phyloP scores from a whole-genome alignment of 441 rosid species.

The Omphalea diandra region DNA sequence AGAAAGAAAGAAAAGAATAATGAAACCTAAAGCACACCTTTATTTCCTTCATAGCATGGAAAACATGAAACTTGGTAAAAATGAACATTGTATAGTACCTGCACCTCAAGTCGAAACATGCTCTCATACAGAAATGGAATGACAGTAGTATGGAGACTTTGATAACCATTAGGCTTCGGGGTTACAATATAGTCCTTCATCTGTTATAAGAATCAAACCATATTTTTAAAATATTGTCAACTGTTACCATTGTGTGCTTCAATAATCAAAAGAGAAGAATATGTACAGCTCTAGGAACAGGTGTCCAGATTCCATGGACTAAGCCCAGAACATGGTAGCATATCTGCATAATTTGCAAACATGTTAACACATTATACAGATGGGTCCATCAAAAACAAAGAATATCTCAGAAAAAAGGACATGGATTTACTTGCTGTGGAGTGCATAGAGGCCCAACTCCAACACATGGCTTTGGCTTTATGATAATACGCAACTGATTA shows the following conservation, averaged over 20 bases:
- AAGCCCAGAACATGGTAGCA: conserved; percentile 78
- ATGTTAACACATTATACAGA: conserved; percentile 26
- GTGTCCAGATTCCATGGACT: too few relatives aligned
- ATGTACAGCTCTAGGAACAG: conserved; percentile 34
- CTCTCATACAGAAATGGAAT: too few relatives aligned
- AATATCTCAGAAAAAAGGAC: conserved; percentile 21
- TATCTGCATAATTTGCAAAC: conserved; percentile 54
- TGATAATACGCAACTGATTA: conserved; percentile 25
- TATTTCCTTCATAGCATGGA: background rate
- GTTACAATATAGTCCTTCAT: too few relatives aligned
- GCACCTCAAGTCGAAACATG: too few relatives aligned
- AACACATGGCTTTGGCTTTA: too few relatives aligned
- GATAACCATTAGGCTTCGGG: background rate
- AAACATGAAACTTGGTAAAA: conserved; percentile 11
- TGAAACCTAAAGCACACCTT: too few relatives aligned
- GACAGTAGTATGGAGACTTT: background rate
- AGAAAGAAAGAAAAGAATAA: conserved; percentile 11
- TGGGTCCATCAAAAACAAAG: conserved; percentile 10
- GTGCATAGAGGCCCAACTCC: too few relatives aligned
- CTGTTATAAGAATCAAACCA: conserved; percentile 41
- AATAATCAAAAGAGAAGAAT: conserved; percentile 22
- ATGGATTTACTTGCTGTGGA: conserved; percentile 25
- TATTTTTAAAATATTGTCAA: conserved; percentile 19
- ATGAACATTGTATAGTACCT: conserved; percentile 35
- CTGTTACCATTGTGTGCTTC: conserved; percentile 10